Conservation (phyloP, 495 filamentous ascomycete species). For the Sabuloglossum arenarium region DNA sequence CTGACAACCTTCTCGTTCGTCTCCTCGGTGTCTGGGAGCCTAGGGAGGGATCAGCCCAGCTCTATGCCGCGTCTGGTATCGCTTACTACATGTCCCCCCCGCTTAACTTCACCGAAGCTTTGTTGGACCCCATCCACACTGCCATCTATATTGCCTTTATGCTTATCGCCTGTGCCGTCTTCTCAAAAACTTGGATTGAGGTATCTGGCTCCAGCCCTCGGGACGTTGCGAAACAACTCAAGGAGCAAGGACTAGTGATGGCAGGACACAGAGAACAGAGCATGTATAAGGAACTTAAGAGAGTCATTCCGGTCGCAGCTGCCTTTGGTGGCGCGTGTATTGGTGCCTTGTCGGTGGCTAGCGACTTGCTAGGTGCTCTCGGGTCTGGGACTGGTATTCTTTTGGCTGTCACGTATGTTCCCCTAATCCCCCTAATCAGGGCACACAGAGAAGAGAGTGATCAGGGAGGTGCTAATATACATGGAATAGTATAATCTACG, state of each 20-base stretch:
- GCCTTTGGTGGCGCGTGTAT: conserved; percentile 99
- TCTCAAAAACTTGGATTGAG: conserved; percentile 99
- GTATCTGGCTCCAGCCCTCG: conserved; percentile 92
- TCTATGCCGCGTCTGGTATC: conserved; percentile 75
- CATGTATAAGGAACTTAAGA: conserved; percentile 99
- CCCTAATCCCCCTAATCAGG: background rate
- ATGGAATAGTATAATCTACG: conserved; percentile 69
- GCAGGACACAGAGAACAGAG: conserved; percentile 97
- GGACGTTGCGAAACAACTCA: conserved; percentile 98
- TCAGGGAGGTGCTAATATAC: background rate
- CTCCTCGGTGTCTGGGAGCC: conserved; percentile 98
- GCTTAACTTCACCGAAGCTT: conserved; percentile 87
- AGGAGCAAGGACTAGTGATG: conserved; percentile 99
- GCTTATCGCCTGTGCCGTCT: conserved; percentile 90
- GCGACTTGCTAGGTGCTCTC: conserved; percentile 88
- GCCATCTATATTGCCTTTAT: conserved; percentile 92
- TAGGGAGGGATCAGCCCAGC: conserved; percentile 85
- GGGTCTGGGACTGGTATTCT: conserved; percentile 96
- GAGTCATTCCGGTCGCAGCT: conserved; percentile 93
- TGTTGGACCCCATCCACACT: conserved; percentile 92
- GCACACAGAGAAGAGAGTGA: too few species aligned
- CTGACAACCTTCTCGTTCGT: conserved; percentile 91
- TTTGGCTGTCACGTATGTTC: conserved; percentile 90
- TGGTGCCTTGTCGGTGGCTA: conserved; percentile 86
- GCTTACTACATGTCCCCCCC: conserved; percentile 99